These are phyloP conservation scores for Conringia planisiliqua DNA, from an alignment of 345 rosid species.

Conservation along the genomic window DNA sequence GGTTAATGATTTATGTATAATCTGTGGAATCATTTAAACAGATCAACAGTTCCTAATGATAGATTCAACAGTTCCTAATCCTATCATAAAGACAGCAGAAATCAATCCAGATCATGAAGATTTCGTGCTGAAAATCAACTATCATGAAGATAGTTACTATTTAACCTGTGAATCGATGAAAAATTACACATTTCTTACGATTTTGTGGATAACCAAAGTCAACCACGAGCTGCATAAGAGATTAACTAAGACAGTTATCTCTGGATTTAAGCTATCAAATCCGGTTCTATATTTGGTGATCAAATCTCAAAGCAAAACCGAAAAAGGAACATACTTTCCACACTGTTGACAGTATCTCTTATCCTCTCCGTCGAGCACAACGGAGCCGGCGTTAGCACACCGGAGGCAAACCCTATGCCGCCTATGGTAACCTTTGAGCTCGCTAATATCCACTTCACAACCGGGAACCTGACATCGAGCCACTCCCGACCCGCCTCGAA, in stretches of 20 bases:
- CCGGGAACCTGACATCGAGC: constrained; percentile 73
- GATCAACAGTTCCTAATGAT: neutral
- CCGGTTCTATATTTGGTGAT: neutral
- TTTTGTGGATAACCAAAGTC: neutral
- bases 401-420: constrained; percentile 86
- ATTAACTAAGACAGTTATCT: neutral
- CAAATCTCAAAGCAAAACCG: neutral
- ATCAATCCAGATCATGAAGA: constrained; percentile 3
- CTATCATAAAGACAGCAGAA: neutral
- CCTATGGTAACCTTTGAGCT: constrained; percentile 89
- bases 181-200: neutral
- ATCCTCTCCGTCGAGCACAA: constrained; percentile 58
- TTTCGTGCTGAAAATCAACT: neutral
- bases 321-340: constrained; percentile 61
- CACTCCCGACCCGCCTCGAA: constrained; percentile 31
- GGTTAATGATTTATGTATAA: neutral
- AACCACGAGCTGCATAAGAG: constrained; percentile 6
- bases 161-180: neutral
- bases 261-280: neutral
- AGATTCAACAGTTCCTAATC: constrained; percentile 4
- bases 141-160: neutral
- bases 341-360: constrained; percentile 99
- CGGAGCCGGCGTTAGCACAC: constrained; percentile 67
- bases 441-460: constrained; percentile 81
- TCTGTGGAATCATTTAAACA: neutral